Evolutionary conservation across 345 rosid species (phyloP), one percentile per base, ranked within the genome.

Genomic region (Arabis hirsuta): DNA sequence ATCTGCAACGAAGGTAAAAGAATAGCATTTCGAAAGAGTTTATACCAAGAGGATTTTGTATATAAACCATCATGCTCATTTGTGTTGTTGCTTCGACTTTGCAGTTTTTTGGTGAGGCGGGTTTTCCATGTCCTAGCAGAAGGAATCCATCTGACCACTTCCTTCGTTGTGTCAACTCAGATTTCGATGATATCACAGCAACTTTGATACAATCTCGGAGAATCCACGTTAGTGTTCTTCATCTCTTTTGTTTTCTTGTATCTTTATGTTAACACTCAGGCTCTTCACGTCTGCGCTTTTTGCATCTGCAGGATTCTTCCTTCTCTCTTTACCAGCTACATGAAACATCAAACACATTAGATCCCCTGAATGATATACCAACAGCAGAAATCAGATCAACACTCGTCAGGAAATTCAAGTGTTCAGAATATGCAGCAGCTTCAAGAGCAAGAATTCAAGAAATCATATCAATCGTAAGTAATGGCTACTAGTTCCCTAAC

Each of bases 91-190:
- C 69, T 62, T 66, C 50, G 52, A 26, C 52, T 44, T 71, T 81
- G 80, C 81, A 85, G 96, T 89, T 89, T 84, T 89, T 89, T 46
- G 82, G 83, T 20, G 87, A 85, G 61, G 84, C 86, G 12, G 96
- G 92, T 45, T 89, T 87, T 50, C 92, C 90, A 29, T 87, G 92
- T 77, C 96, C 96, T 22, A 74, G 62, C n/a, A 81, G 82, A 70
- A 78, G 87, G 53, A 89, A 83, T 74, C 90, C 89, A 73, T 82
- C 90, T 1, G 96, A 89, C 46, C 96, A 89, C 58, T 89, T 87
- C 76, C 89, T 89, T 43, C 82, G 84, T 12, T 85, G 89, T 58
- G 78, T 87, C 26, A 87, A 87, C 63, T 81, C 92, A 5, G 96
- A 89, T 60, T 89, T 89, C 36, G 89, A 89, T 61, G 16, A 69